phyloP scores from a whole-genome alignment of 2,329 filamentous ascomycete species.

The Botrytis sinoallii region DNA sequence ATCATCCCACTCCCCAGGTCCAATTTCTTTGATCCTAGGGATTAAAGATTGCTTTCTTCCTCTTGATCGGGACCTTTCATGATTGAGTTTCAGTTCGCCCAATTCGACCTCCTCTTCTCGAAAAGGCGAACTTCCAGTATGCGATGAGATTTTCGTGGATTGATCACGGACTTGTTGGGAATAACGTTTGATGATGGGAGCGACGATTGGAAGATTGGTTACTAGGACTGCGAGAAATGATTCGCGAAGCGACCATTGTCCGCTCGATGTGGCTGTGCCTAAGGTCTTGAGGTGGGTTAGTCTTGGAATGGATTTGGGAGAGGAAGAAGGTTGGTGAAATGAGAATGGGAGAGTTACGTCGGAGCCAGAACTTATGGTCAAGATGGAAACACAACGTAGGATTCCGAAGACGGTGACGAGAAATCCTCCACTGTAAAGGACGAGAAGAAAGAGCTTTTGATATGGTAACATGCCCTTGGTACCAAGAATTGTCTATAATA shows the following conservation, averaged over 20 bases:
- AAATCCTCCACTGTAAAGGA: slow-evolving; percentile 12
- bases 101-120: not conserved
- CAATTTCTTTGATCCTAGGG: not conserved
- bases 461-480: slow-evolving; percentile 1
- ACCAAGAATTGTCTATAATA: not conserved
- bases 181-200: not conserved
- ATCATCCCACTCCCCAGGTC: not conserved
- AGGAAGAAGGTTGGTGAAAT: not conserved
- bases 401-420: slow-evolving; percentile 4
- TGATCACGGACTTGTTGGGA: not conserved
- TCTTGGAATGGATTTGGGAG: not conserved
- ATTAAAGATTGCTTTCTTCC: not conserved
- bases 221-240: slow-evolving; percentile 10
- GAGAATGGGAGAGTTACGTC: not conserved
- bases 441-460: slow-evolving; percentile 5
- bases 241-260: slow-evolving; percentile 8
- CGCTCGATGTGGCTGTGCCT: not conserved
- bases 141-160: not conserved
- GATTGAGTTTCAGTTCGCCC: not conserved
- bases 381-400: not conserved
- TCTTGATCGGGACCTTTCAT: not conserved
- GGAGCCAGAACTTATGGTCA: not conserved
- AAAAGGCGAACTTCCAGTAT: not conserved
- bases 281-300: not conserved
- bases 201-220: slow-evolving; percentile 10